Conservation (phyloP, 2,329 filamentous ascomycete genomes). For the Beauveria australis region DNA sequence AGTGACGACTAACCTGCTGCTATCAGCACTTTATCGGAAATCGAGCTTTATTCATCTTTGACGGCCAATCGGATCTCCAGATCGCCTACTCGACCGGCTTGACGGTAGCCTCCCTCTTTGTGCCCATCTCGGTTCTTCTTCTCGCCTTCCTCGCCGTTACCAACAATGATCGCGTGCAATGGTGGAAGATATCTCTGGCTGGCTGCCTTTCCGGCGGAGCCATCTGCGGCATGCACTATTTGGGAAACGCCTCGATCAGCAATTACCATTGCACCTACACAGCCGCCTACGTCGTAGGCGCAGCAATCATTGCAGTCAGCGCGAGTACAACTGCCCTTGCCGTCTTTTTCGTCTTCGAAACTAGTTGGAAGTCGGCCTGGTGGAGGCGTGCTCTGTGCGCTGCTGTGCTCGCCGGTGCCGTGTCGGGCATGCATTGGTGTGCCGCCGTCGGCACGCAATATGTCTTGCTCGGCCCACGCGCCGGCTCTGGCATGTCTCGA, state of each 20-base stretch:
- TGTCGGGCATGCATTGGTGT: slow-evolving; percentile 85
- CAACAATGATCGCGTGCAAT: slow-evolving; percentile 47
- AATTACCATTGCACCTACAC: slow-evolving; percentile 65
- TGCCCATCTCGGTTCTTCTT: slow-evolving; percentile 71
- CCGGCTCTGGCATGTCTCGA: slow-evolving; percentile 40
- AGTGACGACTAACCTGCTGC: neutral
- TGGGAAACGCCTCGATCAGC: slow-evolving; percentile 73
- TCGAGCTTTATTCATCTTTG: slow-evolving; percentile 62
- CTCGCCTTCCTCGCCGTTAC: slow-evolving; percentile 64
- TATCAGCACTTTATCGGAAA: slow-evolving; percentile 74
- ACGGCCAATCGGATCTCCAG: slow-evolving; percentile 55
- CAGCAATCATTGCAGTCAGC: slow-evolving; percentile 62
- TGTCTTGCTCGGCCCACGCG: slow-evolving; percentile 33
- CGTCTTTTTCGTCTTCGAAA: slow-evolving; percentile 70
- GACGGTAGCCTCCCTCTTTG: slow-evolving; percentile 69
- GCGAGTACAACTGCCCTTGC: slow-evolving; percentile 63
- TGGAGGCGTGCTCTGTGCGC: slow-evolving; percentile 65
- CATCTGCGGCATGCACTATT: slow-evolving; percentile 80
- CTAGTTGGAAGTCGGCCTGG: slow-evolving; percentile 69
- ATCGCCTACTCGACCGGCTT: slow-evolving; percentile 65
- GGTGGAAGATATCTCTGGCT: slow-evolving; percentile 51
- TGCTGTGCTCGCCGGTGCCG: slow-evolving; percentile 60
- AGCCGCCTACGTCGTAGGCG: slow-evolving; percentile 53
- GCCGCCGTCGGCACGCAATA: slow-evolving; percentile 66
- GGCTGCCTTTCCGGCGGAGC: slow-evolving; percentile 65